Evolutionary conservation across 75 land plant species (phyloP).

Genomic region (Cupressus sempervirens): DNA sequence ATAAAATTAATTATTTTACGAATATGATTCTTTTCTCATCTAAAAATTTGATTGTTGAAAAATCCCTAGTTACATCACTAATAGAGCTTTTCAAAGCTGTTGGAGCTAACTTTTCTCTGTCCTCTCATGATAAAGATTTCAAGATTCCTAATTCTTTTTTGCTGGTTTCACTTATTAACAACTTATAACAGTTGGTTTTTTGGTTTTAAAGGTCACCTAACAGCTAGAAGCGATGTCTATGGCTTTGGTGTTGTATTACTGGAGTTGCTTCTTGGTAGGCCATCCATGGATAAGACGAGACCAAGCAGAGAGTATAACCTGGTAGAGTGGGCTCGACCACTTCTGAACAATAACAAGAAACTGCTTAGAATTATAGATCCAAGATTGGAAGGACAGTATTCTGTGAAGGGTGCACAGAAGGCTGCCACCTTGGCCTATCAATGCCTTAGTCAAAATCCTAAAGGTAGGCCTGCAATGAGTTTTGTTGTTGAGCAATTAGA

Average conservation of each 20-base stretch:
- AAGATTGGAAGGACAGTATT: conserved; percentile 57
- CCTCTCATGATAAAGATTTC: background rate
- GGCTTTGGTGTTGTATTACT: conserved; percentile 76
- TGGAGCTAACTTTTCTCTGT: background rate
- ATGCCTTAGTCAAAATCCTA: conserved; percentile 64
- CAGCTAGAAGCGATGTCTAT: conserved; percentile 63
- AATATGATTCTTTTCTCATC: background rate
- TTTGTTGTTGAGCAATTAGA: conserved; percentile 58
- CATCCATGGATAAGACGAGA: conserved; percentile 65
- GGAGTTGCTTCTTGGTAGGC: conserved; percentile 67
- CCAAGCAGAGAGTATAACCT: conserved; percentile 64
- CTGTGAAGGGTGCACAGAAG: conserved; percentile 29
- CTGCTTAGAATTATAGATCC: conserved; percentile 56
- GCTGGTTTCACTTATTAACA: background rate
- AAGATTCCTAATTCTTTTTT: background rate
- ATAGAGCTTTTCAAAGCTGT: background rate
- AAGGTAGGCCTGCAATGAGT: conserved; percentile 60
- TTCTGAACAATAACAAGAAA: conserved; percentile 41
- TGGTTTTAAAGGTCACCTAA: conserved; percentile 21
- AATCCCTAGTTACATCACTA: background rate
- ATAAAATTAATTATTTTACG: background rate
- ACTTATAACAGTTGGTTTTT: background rate
- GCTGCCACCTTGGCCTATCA: conserved; percentile 53
- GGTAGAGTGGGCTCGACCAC: conserved; percentile 72
- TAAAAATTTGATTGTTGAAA: no score